These are phyloP conservation scores for Fusarium tricinctum DNA, from an alignment of 2,329 filamentous ascomycete species.

Conservation along the genomic window DNA sequence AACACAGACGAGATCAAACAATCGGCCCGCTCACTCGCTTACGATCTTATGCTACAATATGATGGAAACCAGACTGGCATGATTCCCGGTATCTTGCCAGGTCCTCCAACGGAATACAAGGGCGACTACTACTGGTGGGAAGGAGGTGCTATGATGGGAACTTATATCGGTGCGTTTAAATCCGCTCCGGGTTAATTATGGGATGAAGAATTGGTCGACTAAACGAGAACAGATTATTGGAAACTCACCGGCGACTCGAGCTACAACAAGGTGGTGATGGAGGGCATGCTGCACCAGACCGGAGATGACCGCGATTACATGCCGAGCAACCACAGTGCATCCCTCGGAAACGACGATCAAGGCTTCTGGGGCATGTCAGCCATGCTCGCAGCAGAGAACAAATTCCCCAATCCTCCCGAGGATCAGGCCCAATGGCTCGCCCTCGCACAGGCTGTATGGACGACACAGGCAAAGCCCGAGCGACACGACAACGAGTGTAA, in stretches of 20 bases:
- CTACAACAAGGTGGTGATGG: slow-evolving; percentile 71
- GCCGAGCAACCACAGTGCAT: slow-evolving; percentile 70
- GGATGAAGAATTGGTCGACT: not conserved
- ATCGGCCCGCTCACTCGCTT: slow-evolving; percentile 63
- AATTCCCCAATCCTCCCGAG: slow-evolving; percentile 70
- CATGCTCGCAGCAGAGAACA: slow-evolving; percentile 75
- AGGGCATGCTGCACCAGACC: slow-evolving; percentile 70
- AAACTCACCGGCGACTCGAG: slow-evolving; percentile 73
- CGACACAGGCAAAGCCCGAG: slow-evolving; percentile 69
- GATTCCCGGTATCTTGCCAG: slow-evolving; percentile 70
- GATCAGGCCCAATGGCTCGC: slow-evolving; percentile 72
- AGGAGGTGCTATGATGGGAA: slow-evolving; percentile 76
- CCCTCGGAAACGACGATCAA: slow-evolving; percentile 78
- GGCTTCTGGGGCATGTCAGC: slow-evolving; percentile 78
- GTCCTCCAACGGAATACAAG: slow-evolving; percentile 61
- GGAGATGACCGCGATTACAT: slow-evolving; percentile 71
- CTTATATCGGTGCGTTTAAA: slow-evolving; percentile 64
- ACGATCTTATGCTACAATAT: slow-evolving; percentile 66
- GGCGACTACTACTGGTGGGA: slow-evolving; percentile 83
- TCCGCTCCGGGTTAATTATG: accelerated
- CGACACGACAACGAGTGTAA: slow-evolving; percentile 75
- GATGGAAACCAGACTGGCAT: slow-evolving; percentile 65
- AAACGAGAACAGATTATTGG: slow-evolving; percentile 69
- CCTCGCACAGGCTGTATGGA: slow-evolving; percentile 78
- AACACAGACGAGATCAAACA: slow-evolving; percentile 61